A percentile compares a stretch with the other conserved stretches of the same genome.
Evolutionary conservation across 164 flowering plant genomes (phyloP).

Genomic region (Umbilicus rupestris): DNA sequence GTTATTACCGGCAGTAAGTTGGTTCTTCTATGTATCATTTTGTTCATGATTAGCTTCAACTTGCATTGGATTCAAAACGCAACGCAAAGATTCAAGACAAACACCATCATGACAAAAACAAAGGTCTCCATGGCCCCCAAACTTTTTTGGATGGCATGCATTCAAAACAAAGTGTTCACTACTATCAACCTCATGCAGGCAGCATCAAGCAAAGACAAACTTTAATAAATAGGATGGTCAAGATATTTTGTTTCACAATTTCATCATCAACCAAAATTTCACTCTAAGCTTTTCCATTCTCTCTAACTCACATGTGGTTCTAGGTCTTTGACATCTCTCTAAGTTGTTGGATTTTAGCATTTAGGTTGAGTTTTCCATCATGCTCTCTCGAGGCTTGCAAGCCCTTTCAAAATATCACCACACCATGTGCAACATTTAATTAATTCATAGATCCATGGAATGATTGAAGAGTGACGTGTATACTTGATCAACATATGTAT

Average conservation of each 20-base stretch:
- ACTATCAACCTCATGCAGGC: not conserved
- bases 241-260: constrained; percentile 2
- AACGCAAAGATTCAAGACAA: not conserved
- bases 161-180: no score
- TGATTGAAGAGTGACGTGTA: no score
- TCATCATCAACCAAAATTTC: not conserved
- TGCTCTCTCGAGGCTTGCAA: no score
- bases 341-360: constrained; percentile 1
- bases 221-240: not conserved
- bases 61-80: not conserved
- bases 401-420: no score
- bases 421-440: no score
- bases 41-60: not conserved
- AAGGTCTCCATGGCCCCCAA: constrained; percentile 6
- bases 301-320: not conserved
- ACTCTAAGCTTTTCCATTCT: not conserved
- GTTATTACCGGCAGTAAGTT: no score
- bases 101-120: not conserved
- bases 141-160: no score
- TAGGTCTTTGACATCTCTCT: not conserved
- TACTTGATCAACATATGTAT: no score
- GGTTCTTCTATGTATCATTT: not conserved
- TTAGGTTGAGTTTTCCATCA: not conserved
- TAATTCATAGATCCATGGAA: no score
- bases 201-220: not conserved